Base-by-base conservation (phyloP, 164 flowering plant genomes). In the Macadamia tetraphylla region DNA sequence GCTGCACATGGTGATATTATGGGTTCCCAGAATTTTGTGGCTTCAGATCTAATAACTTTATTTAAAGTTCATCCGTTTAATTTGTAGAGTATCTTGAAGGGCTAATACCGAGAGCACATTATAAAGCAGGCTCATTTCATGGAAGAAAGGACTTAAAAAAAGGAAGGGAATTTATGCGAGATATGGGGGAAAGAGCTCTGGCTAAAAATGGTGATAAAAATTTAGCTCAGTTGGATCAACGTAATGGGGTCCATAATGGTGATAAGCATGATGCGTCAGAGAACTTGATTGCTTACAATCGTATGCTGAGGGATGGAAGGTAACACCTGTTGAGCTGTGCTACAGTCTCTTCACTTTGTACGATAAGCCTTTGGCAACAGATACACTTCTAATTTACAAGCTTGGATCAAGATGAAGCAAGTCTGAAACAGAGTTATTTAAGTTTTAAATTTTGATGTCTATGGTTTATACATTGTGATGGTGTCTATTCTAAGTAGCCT, bases 271-370 rank as follows among this genome's bases (percentile, higher is more conserved):
- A 72, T 69, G 58, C 71, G 46, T 66, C 78, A 29, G 76, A 81
- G 65, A 74, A 74, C 69, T 61, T 76, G 11, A 76, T 76, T 60
- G 71, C 72, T 66, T 93, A 93, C 81, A 75, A 81, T 67, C 81
- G 73, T 65, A 79, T 84, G 52, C 76, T 90, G 60, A 86, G 84
- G 77, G 79, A 72, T 40, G 91, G 91, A 57, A 90, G 97, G 98
- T 90, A 78, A 77, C 66, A 57, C 64, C 62, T 44, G 17, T 53
- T 8, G 1, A 8, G 51, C 9, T 8, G 13, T 35, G 0, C 40
- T 5, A 46, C 7, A 8, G 51, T 46, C 51, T 46, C 51, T 46
- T 46, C 51, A 46, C 13, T 11, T 46, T 11, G 7, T 46, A 46
- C 0, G 13, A 4, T 1, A 46, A 8, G 51, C 51, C 13, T 46